Evolutionary conservation across 257 asterid genomes (phyloP).

Genomic region (Solanum rostratum): DNA sequence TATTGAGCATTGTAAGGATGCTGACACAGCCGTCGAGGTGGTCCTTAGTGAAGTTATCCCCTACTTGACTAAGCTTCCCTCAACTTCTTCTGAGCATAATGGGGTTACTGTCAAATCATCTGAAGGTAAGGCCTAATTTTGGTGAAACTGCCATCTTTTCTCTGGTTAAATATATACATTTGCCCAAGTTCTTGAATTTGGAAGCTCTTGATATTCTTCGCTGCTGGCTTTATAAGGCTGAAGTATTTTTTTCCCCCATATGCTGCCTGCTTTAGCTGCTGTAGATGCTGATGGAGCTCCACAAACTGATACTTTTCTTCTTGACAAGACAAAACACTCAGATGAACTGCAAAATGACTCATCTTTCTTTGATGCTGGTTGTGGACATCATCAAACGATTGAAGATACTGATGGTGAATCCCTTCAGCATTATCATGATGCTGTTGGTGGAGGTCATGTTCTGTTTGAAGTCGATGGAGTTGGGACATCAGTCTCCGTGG

Average conservation of each 20-base stretch:
- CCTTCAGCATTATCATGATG: conserved; percentile 11
- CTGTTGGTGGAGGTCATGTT: conserved; percentile 8
- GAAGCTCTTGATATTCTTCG: neutral
- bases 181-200: neutral
- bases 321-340: neutral
- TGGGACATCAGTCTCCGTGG: conserved; percentile 6
- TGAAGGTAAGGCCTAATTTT: conserved; percentile 22
- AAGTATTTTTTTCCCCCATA: neutral
- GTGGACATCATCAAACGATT: conserved; percentile 7
- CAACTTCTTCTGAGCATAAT: conserved; percentile 15
- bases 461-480: neutral
- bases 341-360: conserved; percentile 18
- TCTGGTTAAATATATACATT: neutral
- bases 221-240: neutral
- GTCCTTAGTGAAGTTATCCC: conserved; percentile 72
- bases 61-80: conserved; percentile 14
- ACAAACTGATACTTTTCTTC: neutral
- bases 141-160: neutral
- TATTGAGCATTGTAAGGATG: conserved; percentile 63
- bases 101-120: conserved; percentile 6
- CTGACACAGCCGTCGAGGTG: conserved; percentile 49
- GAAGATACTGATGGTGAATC: conserved; percentile 21
- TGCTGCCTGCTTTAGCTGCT: conserved; percentile 9
- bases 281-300: neutral
- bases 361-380: neutral